These are phyloP conservation scores for Apiospora arundinis DNA, from an alignment of 2,329 filamentous ascomycete species.

Conservation along the genomic window DNA sequence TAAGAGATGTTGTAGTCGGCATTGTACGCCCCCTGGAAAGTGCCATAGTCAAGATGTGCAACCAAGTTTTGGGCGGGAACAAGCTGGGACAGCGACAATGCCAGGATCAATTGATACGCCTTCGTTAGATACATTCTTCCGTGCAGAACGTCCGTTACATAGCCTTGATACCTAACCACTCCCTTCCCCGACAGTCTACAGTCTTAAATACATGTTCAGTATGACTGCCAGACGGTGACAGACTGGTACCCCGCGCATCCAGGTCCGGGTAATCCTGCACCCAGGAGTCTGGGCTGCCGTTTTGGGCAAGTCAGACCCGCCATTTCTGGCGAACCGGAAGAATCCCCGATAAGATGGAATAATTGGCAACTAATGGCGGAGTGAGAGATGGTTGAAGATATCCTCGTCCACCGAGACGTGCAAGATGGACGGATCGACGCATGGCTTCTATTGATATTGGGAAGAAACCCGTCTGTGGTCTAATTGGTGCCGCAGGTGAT, in stretches of 20 bases:
- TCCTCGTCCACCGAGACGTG: too few species aligned
- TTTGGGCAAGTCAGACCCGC: conserved; percentile 10
- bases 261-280: background rate
- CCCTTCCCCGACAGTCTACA: background rate
- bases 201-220: background rate
- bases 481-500: background rate
- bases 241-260: background rate
- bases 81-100: background rate
- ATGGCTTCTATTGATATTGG: background rate
- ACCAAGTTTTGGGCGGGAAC: conserved; percentile 38
- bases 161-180: too few species aligned
- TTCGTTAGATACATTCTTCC: background rate
- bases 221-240: background rate
- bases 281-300: background rate
- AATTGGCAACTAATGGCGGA: background rate
- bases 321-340: background rate
- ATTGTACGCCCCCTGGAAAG: conserved; percentile 59
- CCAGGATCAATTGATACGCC: background rate
- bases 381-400: too few species aligned
- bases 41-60: conserved; percentile 54
- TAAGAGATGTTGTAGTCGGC: conserved; percentile 61
- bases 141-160: background rate
- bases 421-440: background rate
- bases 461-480: background rate
- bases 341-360: background rate